phyloP scores from a whole-genome alignment of 1,139 yeast genomes.

The Taphrina deformans region DNA sequence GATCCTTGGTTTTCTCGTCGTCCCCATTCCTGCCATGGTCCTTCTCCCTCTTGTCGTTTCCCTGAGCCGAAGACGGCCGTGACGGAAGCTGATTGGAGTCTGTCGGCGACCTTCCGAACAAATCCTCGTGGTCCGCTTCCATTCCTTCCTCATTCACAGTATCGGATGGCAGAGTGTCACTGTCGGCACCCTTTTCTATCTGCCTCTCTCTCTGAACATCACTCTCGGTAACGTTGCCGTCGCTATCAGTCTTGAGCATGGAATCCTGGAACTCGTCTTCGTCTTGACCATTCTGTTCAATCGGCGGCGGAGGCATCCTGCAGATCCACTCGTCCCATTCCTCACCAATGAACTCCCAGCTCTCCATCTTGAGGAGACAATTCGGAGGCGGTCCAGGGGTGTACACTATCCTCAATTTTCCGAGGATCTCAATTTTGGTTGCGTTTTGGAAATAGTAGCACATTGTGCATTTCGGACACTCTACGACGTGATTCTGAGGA shows the following conservation, averaged over 20 bases:
- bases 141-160: not conserved
- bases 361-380: constrained; percentile 13
- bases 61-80: not conserved
- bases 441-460: constrained; percentile 25
- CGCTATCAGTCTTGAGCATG: not conserved
- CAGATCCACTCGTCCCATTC: constrained; percentile 32
- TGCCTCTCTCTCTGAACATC: not conserved
- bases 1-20: constrained; percentile 18
- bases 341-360: constrained; percentile 30
- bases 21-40: not conserved
- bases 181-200: not conserved
- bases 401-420: constrained; percentile 14
- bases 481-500: constrained; percentile 26
- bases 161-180: not conserved
- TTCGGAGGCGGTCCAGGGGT: constrained; percentile 16
- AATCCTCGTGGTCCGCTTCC: constrained; percentile 12
- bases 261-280: not conserved
- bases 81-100: constrained; percentile 5
- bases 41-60: not conserved
- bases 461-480: constrained; percentile 24
- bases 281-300: constrained; percentile 3
- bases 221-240: not conserved
- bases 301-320: constrained; percentile 17
- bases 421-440: constrained; percentile 27
- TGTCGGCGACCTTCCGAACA: constrained; percentile 13